Percentiles rank a stretch among this genome's conserved stretches.
phyloP scores from a whole-genome alignment of 2,329 filamentous ascomycete genomes.

The Aspergillus oerlinghausenensis region DNA sequence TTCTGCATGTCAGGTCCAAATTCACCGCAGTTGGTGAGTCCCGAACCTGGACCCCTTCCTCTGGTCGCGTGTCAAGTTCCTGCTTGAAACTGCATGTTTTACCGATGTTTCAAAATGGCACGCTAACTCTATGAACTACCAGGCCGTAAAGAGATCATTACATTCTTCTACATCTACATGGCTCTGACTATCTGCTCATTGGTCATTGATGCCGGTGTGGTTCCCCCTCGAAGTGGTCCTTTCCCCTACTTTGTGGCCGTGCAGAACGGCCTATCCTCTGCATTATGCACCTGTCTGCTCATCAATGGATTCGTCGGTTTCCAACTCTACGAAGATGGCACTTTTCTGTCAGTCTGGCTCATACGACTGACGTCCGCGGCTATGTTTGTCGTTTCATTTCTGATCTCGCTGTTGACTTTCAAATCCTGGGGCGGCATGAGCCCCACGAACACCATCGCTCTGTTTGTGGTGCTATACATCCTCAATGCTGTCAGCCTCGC shows the following conservation, averaged over 20 bases:
- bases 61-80: neutral
- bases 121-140: constrained; percentile 5
- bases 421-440: constrained; percentile 82
- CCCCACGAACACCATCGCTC: constrained; percentile 77
- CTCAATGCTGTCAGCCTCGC: constrained; percentile 82
- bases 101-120: neutral
- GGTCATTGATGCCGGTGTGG: constrained; percentile 85
- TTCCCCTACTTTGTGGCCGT: constrained; percentile 90
- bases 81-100: neutral
- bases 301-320: constrained; percentile 99
- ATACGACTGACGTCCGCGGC: constrained; percentile 70
- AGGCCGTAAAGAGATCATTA: constrained; percentile 69
- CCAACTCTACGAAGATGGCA: constrained; percentile 96
- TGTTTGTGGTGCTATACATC: constrained; percentile 90
- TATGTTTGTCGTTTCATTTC: constrained; percentile 82
- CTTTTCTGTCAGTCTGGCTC: constrained; percentile 88
- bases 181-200: constrained; percentile 83
- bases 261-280: constrained; percentile 79
- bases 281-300: constrained; percentile 80
- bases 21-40: constrained; percentile 90
- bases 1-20: constrained; percentile 92
- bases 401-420: constrained; percentile 87
- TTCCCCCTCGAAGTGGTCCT: constrained; percentile 71
- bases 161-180: constrained; percentile 97
- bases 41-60: neutral